phyloP scores from a whole-genome alignment of 2,329 filamentous ascomycete species.

The Diaporthe sp. region DNA sequence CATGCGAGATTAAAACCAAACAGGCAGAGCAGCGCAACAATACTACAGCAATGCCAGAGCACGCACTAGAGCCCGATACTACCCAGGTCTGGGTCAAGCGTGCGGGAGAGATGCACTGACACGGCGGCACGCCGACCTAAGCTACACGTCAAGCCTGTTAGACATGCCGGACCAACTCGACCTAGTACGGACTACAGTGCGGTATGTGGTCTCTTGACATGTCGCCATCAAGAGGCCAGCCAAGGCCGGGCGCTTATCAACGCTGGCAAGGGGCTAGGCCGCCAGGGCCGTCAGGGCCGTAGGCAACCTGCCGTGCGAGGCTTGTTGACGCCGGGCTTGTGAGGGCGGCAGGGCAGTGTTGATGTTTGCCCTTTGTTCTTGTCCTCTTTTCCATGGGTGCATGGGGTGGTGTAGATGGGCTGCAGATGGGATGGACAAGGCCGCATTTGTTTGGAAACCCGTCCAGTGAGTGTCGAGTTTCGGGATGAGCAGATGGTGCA shows the following conservation, averaged over 20 bases:
- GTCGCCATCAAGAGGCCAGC: background rate
- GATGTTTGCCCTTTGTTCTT: background rate
- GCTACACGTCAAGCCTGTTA: background rate
- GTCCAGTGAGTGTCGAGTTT: slow-evolving; percentile 18
- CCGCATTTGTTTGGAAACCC: slow-evolving; percentile 24
- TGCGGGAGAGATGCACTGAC: background rate
- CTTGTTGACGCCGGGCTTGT: background rate
- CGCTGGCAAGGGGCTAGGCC: background rate
- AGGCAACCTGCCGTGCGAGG: slow-evolving; percentile 13
- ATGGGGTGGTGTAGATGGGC: background rate
- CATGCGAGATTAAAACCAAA: slow-evolving; percentile 32
- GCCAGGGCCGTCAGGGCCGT: slow-evolving; percentile 12
- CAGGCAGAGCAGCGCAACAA: background rate
- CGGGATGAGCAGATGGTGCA: slow-evolving; percentile 27
- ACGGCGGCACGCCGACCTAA: background rate
- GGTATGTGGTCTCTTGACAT: background rate
- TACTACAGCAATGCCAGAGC: background rate
- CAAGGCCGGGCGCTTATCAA: slow-evolving; percentile 6
- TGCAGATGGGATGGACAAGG: slow-evolving; percentile 10
- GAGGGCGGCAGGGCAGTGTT: background rate
- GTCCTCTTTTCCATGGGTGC: background rate
- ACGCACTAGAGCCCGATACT: background rate
- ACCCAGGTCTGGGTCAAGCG: background rate
- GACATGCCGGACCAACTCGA: background rate
- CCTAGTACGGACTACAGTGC: background rate